These are phyloP conservation scores for Vitis rupestris DNA, from an alignment of 164 flowering plant species.

Conservation along the genomic window DNA sequence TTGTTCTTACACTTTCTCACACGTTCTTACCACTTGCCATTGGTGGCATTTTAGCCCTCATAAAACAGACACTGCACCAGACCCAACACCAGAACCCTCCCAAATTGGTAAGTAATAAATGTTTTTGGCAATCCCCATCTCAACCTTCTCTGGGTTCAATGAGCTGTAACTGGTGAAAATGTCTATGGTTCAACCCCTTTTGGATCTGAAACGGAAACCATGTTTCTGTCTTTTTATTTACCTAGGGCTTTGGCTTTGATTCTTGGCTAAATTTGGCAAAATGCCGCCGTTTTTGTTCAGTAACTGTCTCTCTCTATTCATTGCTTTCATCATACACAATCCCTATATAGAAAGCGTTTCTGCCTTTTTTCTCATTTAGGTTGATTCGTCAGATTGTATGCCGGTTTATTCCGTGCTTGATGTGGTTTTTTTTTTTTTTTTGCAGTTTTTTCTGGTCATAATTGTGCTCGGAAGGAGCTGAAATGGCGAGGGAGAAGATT, in stretches of 20 bases:
- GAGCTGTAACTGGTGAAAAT: neutral
- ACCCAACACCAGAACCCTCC: neutral
- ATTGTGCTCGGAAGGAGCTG: neutral
- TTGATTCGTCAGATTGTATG: conserved; percentile 6
- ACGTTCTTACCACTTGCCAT: conserved; percentile 1
- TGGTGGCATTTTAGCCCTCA: conserved; percentile 9
- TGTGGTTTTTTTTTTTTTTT: neutral
- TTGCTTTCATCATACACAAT: neutral
- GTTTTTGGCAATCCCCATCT: neutral
- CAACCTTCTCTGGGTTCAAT: neutral
- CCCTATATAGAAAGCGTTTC: conserved; percentile 6
- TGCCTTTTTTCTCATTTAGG: neutral
- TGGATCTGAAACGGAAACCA: conserved; percentile 6
- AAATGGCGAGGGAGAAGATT: conserved; percentile 68
- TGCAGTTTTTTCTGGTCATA: neutral
- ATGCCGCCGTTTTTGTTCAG: conserved; percentile 7
- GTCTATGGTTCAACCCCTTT: neutral
- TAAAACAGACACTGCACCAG: neutral
- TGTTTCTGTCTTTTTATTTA: neutral
- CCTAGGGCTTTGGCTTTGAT: conserved; percentile 15
- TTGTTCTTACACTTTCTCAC: neutral
- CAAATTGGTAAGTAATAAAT: conserved; percentile 10
- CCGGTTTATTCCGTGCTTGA: conserved; percentile 1
- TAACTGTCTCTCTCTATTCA: neutral
- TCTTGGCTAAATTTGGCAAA: conserved; percentile 27